phyloP scores from a whole-genome alignment of 257 asterid species.

The Salvia splendens region DNA sequence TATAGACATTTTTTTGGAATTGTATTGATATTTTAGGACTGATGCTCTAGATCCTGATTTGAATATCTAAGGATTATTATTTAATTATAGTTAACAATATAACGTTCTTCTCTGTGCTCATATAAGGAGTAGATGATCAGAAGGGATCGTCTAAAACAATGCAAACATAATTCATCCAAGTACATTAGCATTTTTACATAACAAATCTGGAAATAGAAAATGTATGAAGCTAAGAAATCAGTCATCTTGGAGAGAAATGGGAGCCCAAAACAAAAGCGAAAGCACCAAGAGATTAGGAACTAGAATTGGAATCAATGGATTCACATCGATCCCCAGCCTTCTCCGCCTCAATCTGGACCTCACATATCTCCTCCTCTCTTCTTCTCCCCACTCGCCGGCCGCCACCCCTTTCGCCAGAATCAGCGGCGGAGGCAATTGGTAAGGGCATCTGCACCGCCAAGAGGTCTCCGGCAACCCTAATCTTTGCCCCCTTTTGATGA shows the following conservation, averaged over 20 bases:
- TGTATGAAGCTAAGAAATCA: background rate
- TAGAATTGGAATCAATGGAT: constrained; percentile 59
- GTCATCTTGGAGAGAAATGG: constrained; percentile 37
- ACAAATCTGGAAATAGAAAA: no score
- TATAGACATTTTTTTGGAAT: no score
- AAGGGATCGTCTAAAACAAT: no score
- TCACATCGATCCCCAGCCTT: constrained; percentile 44
- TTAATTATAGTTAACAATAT: no score
- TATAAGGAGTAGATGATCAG: no score
- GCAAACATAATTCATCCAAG: no score
- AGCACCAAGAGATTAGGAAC: constrained; percentile 67
- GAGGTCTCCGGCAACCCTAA: constrained; percentile 62
- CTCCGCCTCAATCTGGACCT: constrained; percentile 54
- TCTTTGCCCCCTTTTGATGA: constrained; percentile 51
- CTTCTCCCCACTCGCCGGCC: constrained; percentile 73
- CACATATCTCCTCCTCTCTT: constrained; percentile 54
- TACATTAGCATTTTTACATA: no score
- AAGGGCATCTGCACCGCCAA: constrained; percentile 93
- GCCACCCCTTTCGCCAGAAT: constrained; percentile 70
- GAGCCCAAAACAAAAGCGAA: constrained; percentile 62
- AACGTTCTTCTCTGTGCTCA: no score
- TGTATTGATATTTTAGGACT: no score
- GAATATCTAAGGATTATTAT: no score
- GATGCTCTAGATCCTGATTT: no score
- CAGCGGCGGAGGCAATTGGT: constrained; percentile 67